Base-by-base conservation (phyloP, 169 alveolate species). In the Plasmodium knowlesi region DNA sequence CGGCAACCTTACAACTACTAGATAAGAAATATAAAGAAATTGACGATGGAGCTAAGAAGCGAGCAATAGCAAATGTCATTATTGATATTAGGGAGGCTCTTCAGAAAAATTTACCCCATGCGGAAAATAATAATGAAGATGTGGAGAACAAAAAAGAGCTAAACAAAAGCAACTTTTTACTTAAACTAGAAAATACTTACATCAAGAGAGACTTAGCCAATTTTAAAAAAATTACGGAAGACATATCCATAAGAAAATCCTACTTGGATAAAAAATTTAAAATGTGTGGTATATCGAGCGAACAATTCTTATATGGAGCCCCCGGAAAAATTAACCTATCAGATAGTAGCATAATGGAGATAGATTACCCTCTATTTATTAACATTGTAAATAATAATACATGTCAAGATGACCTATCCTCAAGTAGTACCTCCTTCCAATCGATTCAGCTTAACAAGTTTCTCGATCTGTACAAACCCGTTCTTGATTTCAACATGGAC, bases 401-500 rank as follows among this genome's bases (percentile, higher is more conserved):
- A 22, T 50, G 14, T 67, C 22, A 57, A 14, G 57, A 72, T 46
- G 94, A 79, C 16, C 37, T 8, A 4, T 16, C 72, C 39, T 16
- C 82, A 10, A 61, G 25, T n/a, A 89, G 50, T 32, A n/a, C 12
- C 6, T 16, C 88, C 43, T 57, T 9, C 32, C 76, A 16, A 6
- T 53, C 85, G 43, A 37, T 30, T 19, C 25, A 61, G 14, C 43
- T 78, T 25, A 78, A 79, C 32, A 54, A 89, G 57, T 78, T 80
- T 10, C 25, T 89, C 1, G 89, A 79, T 37, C 32, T 89, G 22
- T 89, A 78, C 82, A 89, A 61, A 39, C 94, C 94, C 14, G 71
- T 79, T 32, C 94, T 89, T 39, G 94, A 89, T 79, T 79, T 89
- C 57, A 70, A 89, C 73, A n/a, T 89, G 34, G 89, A 89, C 19